These are phyloP conservation scores for Mortierella sp. DNA, from an alignment of 371 early-diverging fungal species.

Conservation along the genomic window DNA sequence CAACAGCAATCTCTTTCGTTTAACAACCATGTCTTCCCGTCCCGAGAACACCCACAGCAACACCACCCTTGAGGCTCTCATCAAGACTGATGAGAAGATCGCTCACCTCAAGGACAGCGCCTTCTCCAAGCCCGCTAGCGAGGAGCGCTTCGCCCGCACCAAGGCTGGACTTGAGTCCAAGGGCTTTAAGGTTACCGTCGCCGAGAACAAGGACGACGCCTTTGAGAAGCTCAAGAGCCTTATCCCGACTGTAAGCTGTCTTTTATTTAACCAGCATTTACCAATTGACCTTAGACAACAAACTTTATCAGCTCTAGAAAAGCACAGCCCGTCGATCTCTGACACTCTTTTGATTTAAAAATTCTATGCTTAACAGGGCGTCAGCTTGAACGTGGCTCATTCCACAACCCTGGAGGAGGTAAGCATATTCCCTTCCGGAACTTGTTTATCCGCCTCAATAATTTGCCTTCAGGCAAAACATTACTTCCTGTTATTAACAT, in stretches of 20 bases:
- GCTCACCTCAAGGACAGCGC: slow-evolving; percentile 31
- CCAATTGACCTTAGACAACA: no score
- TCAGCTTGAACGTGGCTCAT: slow-evolving; percentile 40
- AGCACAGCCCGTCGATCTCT: no score
- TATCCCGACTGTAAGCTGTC: slow-evolving; percentile 45
- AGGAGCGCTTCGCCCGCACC: slow-evolving; percentile 43
- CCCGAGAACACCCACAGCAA: slow-evolving; percentile 38
- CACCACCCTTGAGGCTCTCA: slow-evolving; percentile 51
- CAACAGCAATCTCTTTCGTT: no score
- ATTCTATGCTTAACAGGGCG: slow-evolving; percentile 14
- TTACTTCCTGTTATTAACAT: no score
- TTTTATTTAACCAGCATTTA: no score
- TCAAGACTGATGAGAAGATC: slow-evolving; percentile 33
- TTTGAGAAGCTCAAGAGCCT: slow-evolving; percentile 52
- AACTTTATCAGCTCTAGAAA: no score
- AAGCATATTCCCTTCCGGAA: no score
- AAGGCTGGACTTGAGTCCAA: slow-evolving; percentile 56
- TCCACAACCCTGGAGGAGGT: slow-evolving; percentile 54
- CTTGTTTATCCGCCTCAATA: no score
- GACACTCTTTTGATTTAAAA: neutral
- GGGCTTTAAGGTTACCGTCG: slow-evolving; percentile 54
- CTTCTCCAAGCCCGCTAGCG: slow-evolving; percentile 45
- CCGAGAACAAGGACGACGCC: slow-evolving; percentile 53
- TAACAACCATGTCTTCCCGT: slow-evolving; percentile 35
- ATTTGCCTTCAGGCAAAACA: neutral